Percentiles rank a stretch among this genome's conserved stretches.
phyloP scores from a whole-genome alignment of 805 yeast genomes.

The Monosporozyma servazzii region DNA sequence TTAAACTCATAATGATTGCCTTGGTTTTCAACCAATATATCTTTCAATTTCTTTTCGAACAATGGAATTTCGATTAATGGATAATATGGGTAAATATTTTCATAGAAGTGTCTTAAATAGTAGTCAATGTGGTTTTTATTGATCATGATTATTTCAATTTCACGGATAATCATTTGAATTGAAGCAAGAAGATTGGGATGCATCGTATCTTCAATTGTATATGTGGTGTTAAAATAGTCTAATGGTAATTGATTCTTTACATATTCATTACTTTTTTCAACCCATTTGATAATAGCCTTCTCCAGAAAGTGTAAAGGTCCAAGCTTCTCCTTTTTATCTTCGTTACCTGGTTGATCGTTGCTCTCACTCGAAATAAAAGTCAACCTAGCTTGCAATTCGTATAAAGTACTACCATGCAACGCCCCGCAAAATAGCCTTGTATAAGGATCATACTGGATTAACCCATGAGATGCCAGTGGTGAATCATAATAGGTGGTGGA shows the following conservation, averaged over 20 bases:
- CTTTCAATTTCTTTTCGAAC: slow-evolving; percentile 8
- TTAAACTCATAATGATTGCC: slow-evolving; percentile 6
- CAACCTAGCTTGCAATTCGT: slow-evolving; percentile 9
- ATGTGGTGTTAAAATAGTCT: slow-evolving; percentile 10
- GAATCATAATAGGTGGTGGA: slow-evolving; percentile 12
- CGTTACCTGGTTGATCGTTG: background rate
- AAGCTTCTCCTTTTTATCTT: background rate
- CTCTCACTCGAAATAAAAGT: slow-evolving; percentile 3
- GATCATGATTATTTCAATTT: slow-evolving; percentile 9
- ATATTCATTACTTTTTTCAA: slow-evolving; percentile 5
- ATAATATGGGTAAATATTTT: slow-evolving; percentile 17
- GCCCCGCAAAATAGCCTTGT: slow-evolving; percentile 10
- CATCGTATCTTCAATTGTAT: slow-evolving; percentile 11
- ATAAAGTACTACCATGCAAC: slow-evolving; percentile 13
- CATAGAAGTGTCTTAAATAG: slow-evolving; percentile 11
- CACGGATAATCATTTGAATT: slow-evolving; percentile 7
- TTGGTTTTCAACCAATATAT: slow-evolving; percentile 4
- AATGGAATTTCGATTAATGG: slow-evolving; percentile 14
- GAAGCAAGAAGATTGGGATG: slow-evolving; percentile 6
- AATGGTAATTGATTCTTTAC: slow-evolving; percentile 9
- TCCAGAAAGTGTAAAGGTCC: slow-evolving; percentile 13
- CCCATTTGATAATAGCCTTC: slow-evolving; percentile 13
- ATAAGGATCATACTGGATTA: slow-evolving; percentile 12
- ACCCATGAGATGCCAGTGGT: slow-evolving; percentile 12
- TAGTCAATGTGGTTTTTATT: slow-evolving; percentile 7